Evolutionary conservation across 2,329 filamentous ascomycete species (phyloP), one percentile per base, ranked within the genome.

Genomic region (Fonsecaea pedrosoi): DNA sequence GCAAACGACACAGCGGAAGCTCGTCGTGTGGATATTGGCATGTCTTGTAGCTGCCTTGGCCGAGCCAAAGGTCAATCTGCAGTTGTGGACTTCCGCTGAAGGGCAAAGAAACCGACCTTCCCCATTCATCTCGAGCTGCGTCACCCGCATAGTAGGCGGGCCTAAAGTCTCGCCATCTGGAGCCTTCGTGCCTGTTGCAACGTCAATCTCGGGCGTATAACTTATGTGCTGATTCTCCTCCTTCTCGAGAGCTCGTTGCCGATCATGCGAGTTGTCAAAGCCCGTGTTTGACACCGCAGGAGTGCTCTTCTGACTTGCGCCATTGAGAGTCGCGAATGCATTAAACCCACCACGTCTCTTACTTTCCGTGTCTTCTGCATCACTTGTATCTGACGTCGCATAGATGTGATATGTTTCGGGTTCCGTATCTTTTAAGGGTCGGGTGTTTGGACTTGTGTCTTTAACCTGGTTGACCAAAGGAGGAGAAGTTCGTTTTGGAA

Each of bases 341-440:
- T 40, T 62, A 12, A 2, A 21, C 3, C 40, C 21, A 50, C 15
- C 15, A 18, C 13, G 15, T 7, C n/a, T 12, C 34, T 40, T 38
- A 18, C 34, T 25, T 2, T 40, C 18, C 8, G 6, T 57, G 15
- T 37, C 55, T 21, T 66, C 63, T n/a, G 12, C 65, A 42, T 66
- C 65, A 48, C 68, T 66, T 4, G 54, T 48, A 21, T 71, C 67
- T 6, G 67, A 67, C 9, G 54, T 62, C 15, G 66, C 70, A 64
- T 73, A 71, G 8, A 69, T 70, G 45, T 67, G 62, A 58, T 72
- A 71, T 13, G 69, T 66, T 61, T 73, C 71, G 3, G 71, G 70
- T 37, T 73, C 71, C 56, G 62, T 60, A 38, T 71, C 67, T 50
- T 55, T 60, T 5, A 72, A 30, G n/a, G 48, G 38, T 38, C 60